Evolutionary conservation across 768 basidiomycete species (phyloP).

Genomic region (Russula foetens): DNA sequence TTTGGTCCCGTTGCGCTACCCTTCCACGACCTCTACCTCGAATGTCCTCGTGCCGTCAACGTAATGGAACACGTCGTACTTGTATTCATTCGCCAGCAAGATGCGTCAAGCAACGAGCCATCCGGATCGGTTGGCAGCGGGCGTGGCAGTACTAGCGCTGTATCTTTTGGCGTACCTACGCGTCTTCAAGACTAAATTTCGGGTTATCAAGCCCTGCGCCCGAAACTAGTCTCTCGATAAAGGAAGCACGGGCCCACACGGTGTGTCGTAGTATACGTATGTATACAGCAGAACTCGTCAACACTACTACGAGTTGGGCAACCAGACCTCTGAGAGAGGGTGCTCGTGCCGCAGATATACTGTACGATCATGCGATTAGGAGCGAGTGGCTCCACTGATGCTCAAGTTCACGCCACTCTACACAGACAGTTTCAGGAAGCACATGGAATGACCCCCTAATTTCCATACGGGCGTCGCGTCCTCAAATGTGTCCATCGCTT

Average conservation of each 20-base stretch:
- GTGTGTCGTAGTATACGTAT: slow-evolving; percentile 73
- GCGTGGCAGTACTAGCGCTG: slow-evolving; percentile 42
- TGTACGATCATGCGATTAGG: slow-evolving; percentile 73
- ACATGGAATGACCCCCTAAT: too few species aligned
- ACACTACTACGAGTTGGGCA: slow-evolving; percentile 47
- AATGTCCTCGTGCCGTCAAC: slow-evolving; percentile 77
- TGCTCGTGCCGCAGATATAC: slow-evolving; percentile 31
- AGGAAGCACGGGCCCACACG: slow-evolving; percentile 51
- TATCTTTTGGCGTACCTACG: slow-evolving; percentile 59
- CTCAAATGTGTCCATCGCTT: slow-evolving; percentile 27
- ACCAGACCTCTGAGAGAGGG: slow-evolving; percentile 25
- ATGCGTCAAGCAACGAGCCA: slow-evolving; percentile 32
- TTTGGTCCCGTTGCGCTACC: slow-evolving; percentile 40
- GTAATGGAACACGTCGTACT: slow-evolving; percentile 91
- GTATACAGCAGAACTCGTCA: slow-evolving; percentile 82
- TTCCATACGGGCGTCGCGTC: slow-evolving; percentile 27
- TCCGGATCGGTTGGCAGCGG: slow-evolving; percentile 29
- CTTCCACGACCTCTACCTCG: slow-evolving; percentile 50
- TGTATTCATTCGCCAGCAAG: slow-evolving; percentile 79
- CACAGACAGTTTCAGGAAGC: too few species aligned
- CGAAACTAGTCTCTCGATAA: slow-evolving; percentile 36
- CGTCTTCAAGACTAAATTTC: slow-evolving; percentile 90
- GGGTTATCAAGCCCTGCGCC: slow-evolving; percentile 78
- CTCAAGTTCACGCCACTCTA: too few species aligned
- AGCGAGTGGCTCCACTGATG: slow-evolving; percentile 54